Base-by-base conservation (phyloP, 768 basidiomycete genomes). In the Tricholoma flavovirens region DNA sequence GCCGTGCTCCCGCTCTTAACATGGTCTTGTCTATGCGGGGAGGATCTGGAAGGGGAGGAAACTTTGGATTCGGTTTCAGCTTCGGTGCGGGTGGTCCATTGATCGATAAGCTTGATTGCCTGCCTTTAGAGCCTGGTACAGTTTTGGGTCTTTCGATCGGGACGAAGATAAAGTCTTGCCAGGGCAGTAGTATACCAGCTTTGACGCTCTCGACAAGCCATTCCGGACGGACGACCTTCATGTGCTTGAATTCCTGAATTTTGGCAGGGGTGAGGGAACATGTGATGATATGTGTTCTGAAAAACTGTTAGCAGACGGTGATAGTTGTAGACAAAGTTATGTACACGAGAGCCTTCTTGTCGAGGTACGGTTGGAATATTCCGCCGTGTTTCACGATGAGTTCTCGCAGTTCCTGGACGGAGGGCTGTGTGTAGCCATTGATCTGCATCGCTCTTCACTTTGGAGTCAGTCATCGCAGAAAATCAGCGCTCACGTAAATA, bases 241-340 rank as follows among this genome's bases (percentile, higher is more conserved):
- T 89, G 40, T 87, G 70, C 68, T 87, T 81, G 70, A 94, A 98
- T 63, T 96, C 93, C 19, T 82, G 82, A 43, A 93, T 80, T 71
- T 98, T 99, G 40, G 86, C 84, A 0, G 92, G 87, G 0, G 96
- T 98, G 43, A 99, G 79, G 30, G 90, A 88, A 60, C 87, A 88
- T 3, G 97, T 96, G 50, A 99, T 76, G 62, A 99, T 87, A 67
- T 97, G 94, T 0, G 94, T 96, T 29, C 90, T 92, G 63, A 9
- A 26, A 26, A 5, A 26, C 5, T 49, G 19, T 50, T 11, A 33
- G 48, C 12, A 61, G 51, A 21, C 9, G 7, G 22, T 29, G 29
- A 32, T 15, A 3, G 32, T 46, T 33, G 38, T 55, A 7, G 54
- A 17, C 21, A 26, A 1, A 19, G 11, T 22, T 15, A 78, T 86